Conservation (phyloP, 2,329 filamentous ascomycete genomes). For the Colletotrichum cuscutae region DNA sequence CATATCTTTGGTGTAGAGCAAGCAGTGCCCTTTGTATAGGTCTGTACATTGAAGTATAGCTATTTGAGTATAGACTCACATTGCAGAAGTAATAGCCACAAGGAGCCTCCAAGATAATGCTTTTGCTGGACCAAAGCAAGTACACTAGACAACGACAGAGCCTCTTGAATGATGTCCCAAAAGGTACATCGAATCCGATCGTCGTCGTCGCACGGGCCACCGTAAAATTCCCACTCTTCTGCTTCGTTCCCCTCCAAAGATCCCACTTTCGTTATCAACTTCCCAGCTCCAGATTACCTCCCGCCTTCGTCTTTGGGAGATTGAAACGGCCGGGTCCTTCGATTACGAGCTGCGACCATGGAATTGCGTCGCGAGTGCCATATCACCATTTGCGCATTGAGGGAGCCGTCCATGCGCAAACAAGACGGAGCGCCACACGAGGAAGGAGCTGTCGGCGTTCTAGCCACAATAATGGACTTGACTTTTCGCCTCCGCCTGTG, state of each 20-base stretch:
- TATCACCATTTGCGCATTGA: neutral
- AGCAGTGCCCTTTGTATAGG: neutral
- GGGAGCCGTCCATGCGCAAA: neutral
- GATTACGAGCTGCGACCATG: neutral
- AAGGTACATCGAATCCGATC: neutral
- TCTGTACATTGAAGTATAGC: neutral
- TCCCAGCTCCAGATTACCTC: slow-evolving; percentile 12
- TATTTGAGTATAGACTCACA: neutral
- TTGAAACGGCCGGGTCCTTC: neutral
- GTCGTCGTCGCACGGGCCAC: slow-evolving; percentile 8
- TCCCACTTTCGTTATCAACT: slow-evolving; percentile 30
- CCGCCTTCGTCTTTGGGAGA: neutral
- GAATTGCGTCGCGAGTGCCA: neutral
- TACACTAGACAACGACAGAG: neutral
- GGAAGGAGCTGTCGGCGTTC: neutral
- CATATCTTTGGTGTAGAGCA: neutral
- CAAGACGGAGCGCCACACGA: neutral
- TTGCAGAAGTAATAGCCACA: neutral
- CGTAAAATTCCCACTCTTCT: slow-evolving; percentile 15
- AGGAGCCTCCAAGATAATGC: too few species aligned
- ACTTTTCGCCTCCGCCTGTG: slow-evolving; percentile 13
- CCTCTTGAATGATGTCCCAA: neutral
- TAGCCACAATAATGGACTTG: neutral
- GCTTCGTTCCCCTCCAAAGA: slow-evolving; percentile 5
- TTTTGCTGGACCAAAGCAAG: neutral